phyloP scores from a whole-genome alignment of 202 grass and related monocot genomes.

The Setaria viridis region DNA sequence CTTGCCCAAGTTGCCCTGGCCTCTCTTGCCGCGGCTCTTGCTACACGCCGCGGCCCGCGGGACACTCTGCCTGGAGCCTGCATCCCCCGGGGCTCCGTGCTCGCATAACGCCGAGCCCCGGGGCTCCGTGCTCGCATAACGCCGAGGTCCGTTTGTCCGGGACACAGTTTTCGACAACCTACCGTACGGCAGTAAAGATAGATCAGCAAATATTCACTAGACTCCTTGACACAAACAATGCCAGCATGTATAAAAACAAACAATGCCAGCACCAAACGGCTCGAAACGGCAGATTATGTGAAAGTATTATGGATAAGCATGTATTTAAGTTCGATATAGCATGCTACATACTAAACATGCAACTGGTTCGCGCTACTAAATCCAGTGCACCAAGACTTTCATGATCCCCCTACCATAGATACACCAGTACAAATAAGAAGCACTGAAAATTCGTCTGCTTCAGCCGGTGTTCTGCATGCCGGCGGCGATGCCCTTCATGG shows the following conservation, averaged over 20 bases:
- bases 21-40: neutral
- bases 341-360: neutral
- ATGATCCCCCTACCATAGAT: neutral
- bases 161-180: neutral
- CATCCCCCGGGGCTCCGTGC: neutral
- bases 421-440: neutral
- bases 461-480: slow-evolving; percentile 95
- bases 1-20: neutral
- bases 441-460: neutral
- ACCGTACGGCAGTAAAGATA: neutral
- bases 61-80: neutral
- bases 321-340: neutral
- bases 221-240: neutral
- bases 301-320: neutral
- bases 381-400: neutral
- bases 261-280: neutral
- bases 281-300: neutral
- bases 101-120: neutral
- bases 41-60: neutral
- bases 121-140: neutral
- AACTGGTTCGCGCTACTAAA: neutral
- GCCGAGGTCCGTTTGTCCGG: neutral
- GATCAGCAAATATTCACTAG: neutral
- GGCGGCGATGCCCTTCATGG: slow-evolving; percentile 98
- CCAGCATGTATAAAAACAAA: neutral